These are phyloP conservation scores for Extremus antarcticus DNA, from an alignment of 495 filamentous ascomycete species.

Conservation along the genomic window DNA sequence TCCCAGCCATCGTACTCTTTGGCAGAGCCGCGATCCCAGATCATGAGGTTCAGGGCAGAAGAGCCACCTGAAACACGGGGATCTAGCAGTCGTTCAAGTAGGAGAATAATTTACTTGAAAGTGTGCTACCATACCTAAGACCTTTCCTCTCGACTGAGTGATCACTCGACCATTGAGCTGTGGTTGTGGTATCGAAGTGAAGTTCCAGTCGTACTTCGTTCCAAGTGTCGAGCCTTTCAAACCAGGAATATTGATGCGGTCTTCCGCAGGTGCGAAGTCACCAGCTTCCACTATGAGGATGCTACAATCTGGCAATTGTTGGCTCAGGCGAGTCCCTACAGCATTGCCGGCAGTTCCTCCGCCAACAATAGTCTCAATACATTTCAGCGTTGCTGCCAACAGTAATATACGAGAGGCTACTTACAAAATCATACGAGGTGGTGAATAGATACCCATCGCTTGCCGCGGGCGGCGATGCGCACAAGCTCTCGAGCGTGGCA, in stretches of 20 bases:
- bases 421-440: not conserved
- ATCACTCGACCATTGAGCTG: slow-evolving; percentile 1
- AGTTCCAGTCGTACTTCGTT: slow-evolving; percentile 19
- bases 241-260: slow-evolving; percentile 5
- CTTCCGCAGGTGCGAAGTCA: slow-evolving; percentile 2
- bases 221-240: slow-evolving; percentile 11
- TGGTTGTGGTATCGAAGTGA: slow-evolving; percentile 14
- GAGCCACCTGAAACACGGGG: slow-evolving; percentile 14
- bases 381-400: not conserved
- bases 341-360: slow-evolving; percentile 21
- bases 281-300: slow-evolving; percentile 22
- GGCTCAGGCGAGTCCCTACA: slow-evolving; percentile 16
- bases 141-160: slow-evolving; percentile 19
- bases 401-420: too few relatives aligned
- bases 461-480: not conserved
- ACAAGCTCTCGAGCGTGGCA: not conserved
- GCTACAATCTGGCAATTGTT: slow-evolving; percentile 11
- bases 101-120: not conserved
- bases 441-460: too few relatives aligned
- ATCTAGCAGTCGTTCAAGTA: not conserved
- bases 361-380: slow-evolving; percentile 19
- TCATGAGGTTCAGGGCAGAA: slow-evolving; percentile 17
- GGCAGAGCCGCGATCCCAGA: slow-evolving; percentile 12
- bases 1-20: slow-evolving; percentile 21
- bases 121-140: slow-evolving; percentile 13